A percentile compares a stretch with the other conserved stretches of the same genome.
Evolutionary conservation across 1,284 basidiomycete genomes (phyloP).

Genomic region (Leccinum subspadiceum): DNA sequence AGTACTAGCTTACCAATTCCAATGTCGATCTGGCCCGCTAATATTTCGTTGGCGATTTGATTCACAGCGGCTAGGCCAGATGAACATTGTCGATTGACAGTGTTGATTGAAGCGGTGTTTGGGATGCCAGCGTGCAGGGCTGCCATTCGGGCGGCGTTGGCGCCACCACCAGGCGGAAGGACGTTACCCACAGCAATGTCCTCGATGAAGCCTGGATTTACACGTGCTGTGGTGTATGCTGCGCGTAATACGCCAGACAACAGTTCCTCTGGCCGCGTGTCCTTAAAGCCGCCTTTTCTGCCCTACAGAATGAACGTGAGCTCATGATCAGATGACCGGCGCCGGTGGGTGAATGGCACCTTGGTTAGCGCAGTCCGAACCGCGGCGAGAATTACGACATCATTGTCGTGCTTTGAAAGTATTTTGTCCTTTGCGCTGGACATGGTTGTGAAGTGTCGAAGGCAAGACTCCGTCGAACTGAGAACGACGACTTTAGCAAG

Average conservation of each 20-base stretch:
- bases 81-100: conserved; percentile 94
- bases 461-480: background rate
- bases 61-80: conserved; percentile 88
- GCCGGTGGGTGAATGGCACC: conserved; percentile 38
- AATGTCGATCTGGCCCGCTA: conserved; percentile 83
- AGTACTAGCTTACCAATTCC: conserved; percentile 70
- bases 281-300: conserved; percentile 93
- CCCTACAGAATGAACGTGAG: conserved; percentile 43
- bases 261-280: conserved; percentile 88
- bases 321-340: background rate
- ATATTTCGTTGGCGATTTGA: conserved; percentile 90
- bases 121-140: conserved; percentile 92
- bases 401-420: conserved; percentile 64
- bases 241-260: conserved; percentile 81
- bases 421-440: conserved; percentile 42
- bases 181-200: conserved; percentile 94
- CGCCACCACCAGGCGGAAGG: conserved; percentile 89
- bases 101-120: conserved; percentile 76
- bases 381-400: conserved; percentile 90
- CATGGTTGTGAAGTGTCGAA: conserved; percentile 12
- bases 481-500: background rate
- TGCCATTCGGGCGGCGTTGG: conserved; percentile 91
- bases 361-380: conserved; percentile 90
- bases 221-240: conserved; percentile 59
- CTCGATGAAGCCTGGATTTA: conserved; percentile 84